Evolutionary conservation across 2,329 filamentous ascomycete genomes (phyloP).

Genomic region (Sporothrix curviconia): DNA sequence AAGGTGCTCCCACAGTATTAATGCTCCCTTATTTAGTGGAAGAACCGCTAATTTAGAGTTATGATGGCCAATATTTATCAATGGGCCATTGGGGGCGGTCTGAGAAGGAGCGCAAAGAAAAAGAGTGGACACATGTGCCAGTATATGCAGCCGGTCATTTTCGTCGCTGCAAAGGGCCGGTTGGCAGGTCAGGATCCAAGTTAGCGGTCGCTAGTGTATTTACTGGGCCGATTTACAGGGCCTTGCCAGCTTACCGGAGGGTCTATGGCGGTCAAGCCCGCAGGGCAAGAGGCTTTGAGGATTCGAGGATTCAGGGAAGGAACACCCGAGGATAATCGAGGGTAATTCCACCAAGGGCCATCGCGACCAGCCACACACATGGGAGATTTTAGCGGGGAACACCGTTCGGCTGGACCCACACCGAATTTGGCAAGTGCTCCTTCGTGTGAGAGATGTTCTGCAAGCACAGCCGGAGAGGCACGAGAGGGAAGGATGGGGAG

Average conservation of each 20-base stretch:
- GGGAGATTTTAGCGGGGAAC: background rate
- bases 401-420: background rate
- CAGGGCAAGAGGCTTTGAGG: too few relatives aligned
- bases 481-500: background rate
- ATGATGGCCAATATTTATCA: too few relatives aligned
- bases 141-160: background rate
- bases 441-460: too few relatives aligned
- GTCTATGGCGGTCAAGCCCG: too few relatives aligned
- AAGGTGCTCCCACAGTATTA: background rate
- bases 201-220: too few relatives aligned
- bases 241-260: too few relatives aligned
- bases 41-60: background rate
- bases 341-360: too few relatives aligned
- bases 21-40: background rate
- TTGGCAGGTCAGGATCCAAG: too few relatives aligned
- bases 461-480: background rate
- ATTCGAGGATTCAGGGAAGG: background rate
- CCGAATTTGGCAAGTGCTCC: too few relatives aligned
- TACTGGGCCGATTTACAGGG: background rate
- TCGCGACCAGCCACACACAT: too few relatives aligned
- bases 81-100: too few relatives aligned
- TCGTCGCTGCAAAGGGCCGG: background rate
- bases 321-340: background rate
- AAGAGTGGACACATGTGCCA: background rate
- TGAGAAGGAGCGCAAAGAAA: background rate